phyloP scores from a whole-genome alignment of 2,329 filamentous ascomycete species.

The Endocalyx cinctus region DNA sequence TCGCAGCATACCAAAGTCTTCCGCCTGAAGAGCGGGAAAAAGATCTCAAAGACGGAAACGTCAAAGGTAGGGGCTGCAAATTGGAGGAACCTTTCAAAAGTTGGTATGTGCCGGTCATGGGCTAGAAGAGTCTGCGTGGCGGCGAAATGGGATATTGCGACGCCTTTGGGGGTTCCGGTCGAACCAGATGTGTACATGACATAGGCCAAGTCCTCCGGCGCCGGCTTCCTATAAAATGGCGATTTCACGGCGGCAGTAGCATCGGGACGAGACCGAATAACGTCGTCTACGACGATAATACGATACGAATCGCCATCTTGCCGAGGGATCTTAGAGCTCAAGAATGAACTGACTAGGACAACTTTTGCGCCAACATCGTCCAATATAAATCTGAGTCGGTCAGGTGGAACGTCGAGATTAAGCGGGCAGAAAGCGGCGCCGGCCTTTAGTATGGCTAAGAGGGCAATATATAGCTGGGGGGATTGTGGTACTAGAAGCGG shows the following conservation, averaged over 20 bases:
- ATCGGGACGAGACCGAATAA: neutral
- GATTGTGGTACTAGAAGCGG: constrained; percentile 76
- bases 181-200: constrained; percentile 93
- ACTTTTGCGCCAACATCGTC: constrained; percentile 68
- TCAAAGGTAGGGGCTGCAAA: constrained; percentile 93
- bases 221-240: constrained; percentile 5
- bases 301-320: constrained; percentile 23
- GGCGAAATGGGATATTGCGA: constrained; percentile 73
- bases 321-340: constrained; percentile 36
- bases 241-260: neutral
- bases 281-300: constrained; percentile 33
- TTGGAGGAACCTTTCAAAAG: constrained; percentile 77
- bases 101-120: constrained; percentile 72
- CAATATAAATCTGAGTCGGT: constrained; percentile 75
- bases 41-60: constrained; percentile 91
- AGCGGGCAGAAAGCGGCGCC: constrained; percentile 85
- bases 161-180: constrained; percentile 84
- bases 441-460: constrained; percentile 73
- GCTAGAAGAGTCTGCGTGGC: constrained; percentile 78
- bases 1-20: constrained; percentile 68
- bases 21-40: constrained; percentile 76
- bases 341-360: constrained; percentile 57
- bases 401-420: constrained; percentile 69
- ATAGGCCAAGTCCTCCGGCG: constrained; percentile 60
- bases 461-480: constrained; percentile 70